These are phyloP conservation scores for Aquilaria sinensis DNA, from an alignment of 345 rosid species.

Conservation along the genomic window DNA sequence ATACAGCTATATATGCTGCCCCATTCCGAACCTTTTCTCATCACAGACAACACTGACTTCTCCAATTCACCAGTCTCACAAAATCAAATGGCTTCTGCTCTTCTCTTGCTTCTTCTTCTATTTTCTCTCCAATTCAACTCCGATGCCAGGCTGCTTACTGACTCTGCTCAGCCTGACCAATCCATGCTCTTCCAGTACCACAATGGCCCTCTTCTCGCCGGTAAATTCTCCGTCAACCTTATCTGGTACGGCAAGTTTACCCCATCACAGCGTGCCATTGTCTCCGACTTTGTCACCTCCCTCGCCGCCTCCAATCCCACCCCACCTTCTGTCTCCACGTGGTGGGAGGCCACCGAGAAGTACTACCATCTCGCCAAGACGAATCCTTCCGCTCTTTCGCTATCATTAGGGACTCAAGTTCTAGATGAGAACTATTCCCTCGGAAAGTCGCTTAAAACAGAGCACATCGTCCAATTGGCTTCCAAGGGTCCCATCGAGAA, in stretches of 20 bases:
- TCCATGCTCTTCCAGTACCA: conserved; percentile 44
- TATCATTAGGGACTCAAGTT: conserved; percentile 23
- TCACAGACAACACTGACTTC: background rate
- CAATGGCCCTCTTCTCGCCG: conserved; percentile 66
- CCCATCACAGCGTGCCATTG: conserved; percentile 55
- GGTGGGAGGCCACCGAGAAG: background rate
- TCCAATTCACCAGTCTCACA: background rate
- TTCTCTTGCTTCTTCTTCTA: conserved; percentile 4
- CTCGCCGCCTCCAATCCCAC: conserved; percentile 26
- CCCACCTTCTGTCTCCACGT: conserved; percentile 16
- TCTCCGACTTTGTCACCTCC: conserved; percentile 57
- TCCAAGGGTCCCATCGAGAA: conserved; percentile 44
- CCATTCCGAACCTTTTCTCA: conserved; percentile 6
- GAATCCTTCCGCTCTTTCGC: background rate
- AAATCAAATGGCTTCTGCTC: background rate
- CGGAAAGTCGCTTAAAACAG: conserved; percentile 52
- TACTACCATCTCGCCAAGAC: conserved; percentile 4
- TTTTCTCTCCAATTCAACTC: conserved; percentile 5
- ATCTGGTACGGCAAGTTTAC: conserved; percentile 82
- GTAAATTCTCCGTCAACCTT: conserved; percentile 54
- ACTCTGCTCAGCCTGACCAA: conserved; percentile 7
- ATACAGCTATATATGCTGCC: conserved; percentile 7
- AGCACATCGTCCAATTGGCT: conserved; percentile 45
- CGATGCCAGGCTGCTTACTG: conserved; percentile 9
- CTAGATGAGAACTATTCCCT: conserved; percentile 51